Base-by-base conservation (phyloP, 192 early-diverging fungal genomes). In the Mortierella alpina region DNA sequence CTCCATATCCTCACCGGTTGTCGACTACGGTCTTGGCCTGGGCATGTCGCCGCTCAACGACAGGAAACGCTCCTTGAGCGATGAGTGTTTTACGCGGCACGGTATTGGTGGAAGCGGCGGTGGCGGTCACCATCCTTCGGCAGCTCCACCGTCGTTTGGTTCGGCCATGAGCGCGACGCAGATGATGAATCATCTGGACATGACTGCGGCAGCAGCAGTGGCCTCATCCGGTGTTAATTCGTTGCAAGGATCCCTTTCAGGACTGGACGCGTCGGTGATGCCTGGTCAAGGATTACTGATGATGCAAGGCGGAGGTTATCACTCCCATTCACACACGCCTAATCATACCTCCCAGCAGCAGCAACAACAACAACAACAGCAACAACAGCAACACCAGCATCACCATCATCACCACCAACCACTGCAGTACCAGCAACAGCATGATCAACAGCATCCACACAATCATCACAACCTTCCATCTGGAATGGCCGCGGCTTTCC, bases 141-240 rank as follows among this genome's bases (percentile, higher is more conserved):
- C 58, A 11, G 20, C 69, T 9, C 4, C 74, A 1, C 50, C 77
- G 31, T 80, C 77, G 23, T 80, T 80, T 52, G 66, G 70, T 13
- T 59, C 77, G 7, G 65, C 77, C 22, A 72, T 80, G 77, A 80
- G 60, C 18, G 60, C 76, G 4, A 68, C 70, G 2, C 77, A 80
- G 45, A 72, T 80, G 77, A 80, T 80, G 70, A 72, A 47, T 42
- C 77, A 80, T 52, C 40, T 80, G 42, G 77, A 80, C 45, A 80
- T 80, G 64, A 63, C 77, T 31, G 48, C 57, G 15, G 46, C 56
- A 17, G 39, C 58, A 7, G 60, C 45, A 63, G 46, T 51, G 6
- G 49, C 66, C 39, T 10, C 65, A 45, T 58, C 59, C 0, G 2
- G 31, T 44, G 58, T 70, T 10, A 59, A 40, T 31, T 58, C 72